phyloP scores from a whole-genome alignment of 768 basidiomycete genomes.

The Lactarius psammicola region DNA sequence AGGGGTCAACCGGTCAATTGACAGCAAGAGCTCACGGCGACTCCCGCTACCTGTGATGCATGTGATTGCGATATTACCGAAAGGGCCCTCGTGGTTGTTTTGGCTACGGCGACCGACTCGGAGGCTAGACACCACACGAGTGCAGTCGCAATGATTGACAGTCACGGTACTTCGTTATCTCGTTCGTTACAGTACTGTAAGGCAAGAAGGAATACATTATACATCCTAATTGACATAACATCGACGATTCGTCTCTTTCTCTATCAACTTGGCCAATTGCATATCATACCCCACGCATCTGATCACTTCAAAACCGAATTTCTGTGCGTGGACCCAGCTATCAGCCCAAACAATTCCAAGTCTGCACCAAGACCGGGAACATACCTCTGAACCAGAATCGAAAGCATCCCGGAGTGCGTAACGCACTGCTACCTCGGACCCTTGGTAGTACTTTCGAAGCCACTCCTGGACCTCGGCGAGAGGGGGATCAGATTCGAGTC shows the following conservation, averaged over 20 bases:
- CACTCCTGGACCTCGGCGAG: neutral
- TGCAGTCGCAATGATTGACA: too few relatives aligned
- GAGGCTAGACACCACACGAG: too few relatives aligned
- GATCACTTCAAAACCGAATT: neutral
- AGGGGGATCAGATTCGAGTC: neutral
- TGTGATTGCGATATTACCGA: too few relatives aligned
- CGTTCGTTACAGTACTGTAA: neutral
- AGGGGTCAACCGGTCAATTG: too few relatives aligned
- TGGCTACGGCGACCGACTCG: too few relatives aligned
- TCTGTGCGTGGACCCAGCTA: neutral
- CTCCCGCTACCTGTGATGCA: too few relatives aligned
- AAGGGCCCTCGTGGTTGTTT: too few relatives aligned
- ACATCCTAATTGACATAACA: neutral
- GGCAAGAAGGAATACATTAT: neutral
- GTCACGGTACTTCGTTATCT: too few relatives aligned
- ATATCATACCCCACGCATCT: conserved; percentile 2
- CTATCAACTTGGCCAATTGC: neutral
- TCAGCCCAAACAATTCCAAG: neutral
- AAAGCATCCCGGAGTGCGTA: neutral
- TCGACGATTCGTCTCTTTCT: neutral
- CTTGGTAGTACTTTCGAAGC: neutral
- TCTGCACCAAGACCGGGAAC: neutral
- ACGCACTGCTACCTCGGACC: neutral
- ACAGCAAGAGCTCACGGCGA: too few relatives aligned
- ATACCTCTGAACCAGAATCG: conserved; percentile 9